Conservation (phyloP, 1,284 basidiomycete genomes). For the Coniophora puteana region DNA sequence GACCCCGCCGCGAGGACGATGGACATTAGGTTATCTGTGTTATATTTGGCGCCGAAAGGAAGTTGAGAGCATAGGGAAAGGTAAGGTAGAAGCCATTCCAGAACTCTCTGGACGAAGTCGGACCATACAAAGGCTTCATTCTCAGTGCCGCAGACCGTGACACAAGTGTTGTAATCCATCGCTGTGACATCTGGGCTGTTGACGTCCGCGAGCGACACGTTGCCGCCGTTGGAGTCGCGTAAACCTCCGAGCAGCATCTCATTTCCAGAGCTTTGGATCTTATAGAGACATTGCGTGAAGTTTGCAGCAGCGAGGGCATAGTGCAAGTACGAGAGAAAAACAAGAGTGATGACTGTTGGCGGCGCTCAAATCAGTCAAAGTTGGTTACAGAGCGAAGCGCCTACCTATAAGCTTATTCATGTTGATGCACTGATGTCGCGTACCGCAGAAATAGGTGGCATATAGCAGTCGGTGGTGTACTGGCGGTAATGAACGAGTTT, state of each 20-base stretch:
- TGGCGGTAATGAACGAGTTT: too few species aligned
- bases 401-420: too few species aligned
- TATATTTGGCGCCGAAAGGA: conserved; percentile 7
- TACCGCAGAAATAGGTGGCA: too few species aligned
- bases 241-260: background rate
- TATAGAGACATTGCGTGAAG: background rate
- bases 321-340: background rate
- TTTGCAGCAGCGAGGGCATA: background rate
- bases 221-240: conserved; percentile 1
- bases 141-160: background rate
- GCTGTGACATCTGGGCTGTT: conserved; percentile 2
- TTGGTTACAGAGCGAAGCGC: too few species aligned
- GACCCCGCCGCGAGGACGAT: conserved; percentile 7
- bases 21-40: conserved; percentile 8
- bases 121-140: conserved; percentile 3
- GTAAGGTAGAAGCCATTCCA: conserved; percentile 8
- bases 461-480: too few species aligned
- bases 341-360: too few species aligned
- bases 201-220: background rate
- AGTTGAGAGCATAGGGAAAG: conserved; percentile 9
- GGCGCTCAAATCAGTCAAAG: too few species aligned
- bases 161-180: conserved; percentile 1
- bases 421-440: too few species aligned
- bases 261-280: background rate
- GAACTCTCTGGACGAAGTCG: conserved; percentile 4